Evolutionary conservation across 768 basidiomycete species (phyloP).

Genomic region (Termitomyces sp.): DNA sequence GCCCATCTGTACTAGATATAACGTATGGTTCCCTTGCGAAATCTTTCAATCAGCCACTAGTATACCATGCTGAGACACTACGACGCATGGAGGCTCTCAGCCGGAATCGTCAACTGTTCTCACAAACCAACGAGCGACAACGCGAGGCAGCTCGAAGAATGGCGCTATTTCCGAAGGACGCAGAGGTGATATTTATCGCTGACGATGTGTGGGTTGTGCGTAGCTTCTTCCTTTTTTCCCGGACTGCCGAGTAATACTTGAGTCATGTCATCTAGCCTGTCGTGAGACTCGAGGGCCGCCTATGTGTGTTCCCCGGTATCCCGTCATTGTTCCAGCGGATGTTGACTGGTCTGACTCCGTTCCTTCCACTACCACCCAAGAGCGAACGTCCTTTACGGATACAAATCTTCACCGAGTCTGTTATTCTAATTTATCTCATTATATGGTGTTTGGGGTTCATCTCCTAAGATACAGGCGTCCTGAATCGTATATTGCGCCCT

Average conservation of each 20-base stretch:
- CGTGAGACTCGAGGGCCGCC: constrained; percentile 75
- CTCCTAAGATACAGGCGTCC: constrained; percentile 37
- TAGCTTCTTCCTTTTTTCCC: constrained; percentile 8
- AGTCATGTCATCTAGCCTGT: constrained; percentile 53
- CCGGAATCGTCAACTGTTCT: constrained; percentile 49
- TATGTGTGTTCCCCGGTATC: constrained; percentile 91
- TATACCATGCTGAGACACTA: constrained; percentile 74
- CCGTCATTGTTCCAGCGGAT: constrained; percentile 81
- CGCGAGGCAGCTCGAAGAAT: constrained; percentile 74
- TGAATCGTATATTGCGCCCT: constrained; percentile 82
- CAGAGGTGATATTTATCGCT: constrained; percentile 76
- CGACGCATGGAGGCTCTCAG: constrained; percentile 61
- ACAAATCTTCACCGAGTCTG: constrained; percentile 78
- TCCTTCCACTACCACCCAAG: constrained; percentile 73
- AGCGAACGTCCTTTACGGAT: constrained; percentile 70
- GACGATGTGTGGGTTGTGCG: constrained; percentile 83
- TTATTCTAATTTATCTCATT: background rate
- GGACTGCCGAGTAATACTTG: background rate
- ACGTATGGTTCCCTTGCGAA: constrained; percentile 85
- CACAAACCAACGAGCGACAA: constrained; percentile 69
- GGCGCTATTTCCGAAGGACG: constrained; percentile 80
- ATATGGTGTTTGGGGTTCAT: background rate
- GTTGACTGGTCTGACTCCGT: constrained; percentile 64
- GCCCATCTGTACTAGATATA: constrained; percentile 48
- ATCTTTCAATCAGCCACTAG: constrained; percentile 70